These are phyloP conservation scores for Phoma sp. DNA, from an alignment of 2,329 filamentous ascomycete genomes.

Conservation along the genomic window DNA sequence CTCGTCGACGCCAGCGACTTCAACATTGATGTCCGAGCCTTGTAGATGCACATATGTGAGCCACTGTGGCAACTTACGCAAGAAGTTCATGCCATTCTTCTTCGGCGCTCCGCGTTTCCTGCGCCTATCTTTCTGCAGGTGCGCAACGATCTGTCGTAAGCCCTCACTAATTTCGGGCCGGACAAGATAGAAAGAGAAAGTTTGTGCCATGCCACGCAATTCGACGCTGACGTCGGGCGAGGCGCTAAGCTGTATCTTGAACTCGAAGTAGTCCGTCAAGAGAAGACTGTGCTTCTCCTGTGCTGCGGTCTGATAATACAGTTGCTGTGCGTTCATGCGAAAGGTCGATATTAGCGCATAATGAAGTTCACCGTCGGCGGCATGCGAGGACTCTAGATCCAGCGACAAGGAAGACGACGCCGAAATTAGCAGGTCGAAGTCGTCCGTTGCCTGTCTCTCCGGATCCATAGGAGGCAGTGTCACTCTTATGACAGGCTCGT, in stretches of 20 bases:
- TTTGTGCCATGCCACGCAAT: slow-evolving; percentile 79
- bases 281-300: slow-evolving; percentile 86
- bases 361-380: slow-evolving; percentile 78
- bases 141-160: slow-evolving; percentile 85
- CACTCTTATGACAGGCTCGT: slow-evolving; percentile 92
- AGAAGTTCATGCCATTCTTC: slow-evolving; percentile 60
- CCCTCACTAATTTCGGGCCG: slow-evolving; percentile 92
- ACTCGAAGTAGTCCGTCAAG: slow-evolving; percentile 83
- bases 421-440: slow-evolving; percentile 94
- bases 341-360: slow-evolving; percentile 86
- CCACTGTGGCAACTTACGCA: slow-evolving; percentile 83
- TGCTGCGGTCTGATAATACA: slow-evolving; percentile 92
- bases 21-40: slow-evolving; percentile 85
- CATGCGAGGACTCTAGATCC: slow-evolving; percentile 96
- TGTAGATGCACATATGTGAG: slow-evolving; percentile 82
- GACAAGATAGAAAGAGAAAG: slow-evolving; percentile 86
- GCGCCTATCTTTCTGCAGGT: slow-evolving; percentile 65
- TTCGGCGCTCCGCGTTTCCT: slow-evolving; percentile 47
- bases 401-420: slow-evolving; percentile 92
- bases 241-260: slow-evolving; percentile 84
- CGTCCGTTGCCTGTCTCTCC: slow-evolving; percentile 65
- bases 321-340: slow-evolving; percentile 80
- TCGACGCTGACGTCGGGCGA: slow-evolving; percentile 85
- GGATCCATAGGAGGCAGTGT: slow-evolving; percentile 78
- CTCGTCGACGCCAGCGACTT: slow-evolving; percentile 86